Evolutionary conservation across 345 rosid genomes (phyloP), one percentile per base, ranked within the genome.

Genomic region (Cardamine occulta): DNA sequence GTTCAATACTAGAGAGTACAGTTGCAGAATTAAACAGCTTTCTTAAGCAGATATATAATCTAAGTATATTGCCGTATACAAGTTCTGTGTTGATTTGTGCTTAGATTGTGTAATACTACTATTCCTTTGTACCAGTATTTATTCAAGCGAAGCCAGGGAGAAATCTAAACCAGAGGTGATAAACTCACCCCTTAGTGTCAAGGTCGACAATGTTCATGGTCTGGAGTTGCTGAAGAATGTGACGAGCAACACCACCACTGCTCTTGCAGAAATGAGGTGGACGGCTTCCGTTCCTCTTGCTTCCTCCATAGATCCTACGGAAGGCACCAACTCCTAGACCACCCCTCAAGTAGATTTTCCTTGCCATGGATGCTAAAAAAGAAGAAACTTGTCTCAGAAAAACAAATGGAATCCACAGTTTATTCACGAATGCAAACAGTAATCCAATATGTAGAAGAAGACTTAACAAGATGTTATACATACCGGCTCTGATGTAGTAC

Each of bases 401-500:
- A 40, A 37, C 12, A 55, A 18, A 56, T 1, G 3, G 12, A 42
- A 37, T 28, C 8, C 8, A 57, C 17, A 26, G 19, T 11, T 48
- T 40, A 40, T 3, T 51, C 53, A 45, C 0, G 29, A 0, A 68
- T 15, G 26, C 9, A 40, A 48, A 21, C 19, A 24, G 2, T 24
- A 24, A 24, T 18, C 23, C 13, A 42, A 24, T 18, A 8, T 0
- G 17, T 19, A 35, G 10, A 59, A 34, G n/a, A 59, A 18, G 17
- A 12, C 29, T 59, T 6, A 12, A 34, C 12, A 26, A 53, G 2
- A 31, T 2, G 44, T 54, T 37, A 48, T 5, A 35, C 76, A 69
- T 80, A 85, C 88, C 90, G 7, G 93, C 93, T 77, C 93, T 81
- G 49, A 86, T 67, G 54, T 77, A 86, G 75, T 88, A 86, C 93